Conservation (phyloP, 129 eudicot genomes). For the Silybum marianum region DNA sequence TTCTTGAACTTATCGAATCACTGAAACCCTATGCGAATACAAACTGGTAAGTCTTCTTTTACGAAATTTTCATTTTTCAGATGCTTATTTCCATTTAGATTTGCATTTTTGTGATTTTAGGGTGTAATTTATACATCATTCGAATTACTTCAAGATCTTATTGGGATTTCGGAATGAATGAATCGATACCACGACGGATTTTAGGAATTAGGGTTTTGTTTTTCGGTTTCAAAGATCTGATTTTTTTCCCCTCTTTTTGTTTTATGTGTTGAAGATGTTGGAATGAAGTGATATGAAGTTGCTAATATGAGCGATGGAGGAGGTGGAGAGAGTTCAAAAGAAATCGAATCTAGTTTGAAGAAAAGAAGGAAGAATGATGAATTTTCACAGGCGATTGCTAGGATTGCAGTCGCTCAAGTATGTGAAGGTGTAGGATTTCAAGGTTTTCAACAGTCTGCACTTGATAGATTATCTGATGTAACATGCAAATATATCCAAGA, state of each 20-base stretch:
- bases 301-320: conserved; percentile 89
- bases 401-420: conserved; percentile 74
- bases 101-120: neutral
- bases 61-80: neutral
- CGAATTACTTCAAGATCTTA: neutral
- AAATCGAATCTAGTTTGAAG: conserved; percentile 28
- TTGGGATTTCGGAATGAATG: neutral
- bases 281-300: conserved; percentile 67
- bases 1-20: conserved; percentile 15
- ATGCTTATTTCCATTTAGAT: conserved; percentile 10
- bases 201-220: conserved; percentile 33
- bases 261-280: conserved; percentile 17
- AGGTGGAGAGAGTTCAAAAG: conserved; percentile 61
- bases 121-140: neutral
- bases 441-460: conserved; percentile 78
- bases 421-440: conserved; percentile 87
- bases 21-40: conserved; percentile 21
- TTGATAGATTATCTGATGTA: conserved; percentile 65
- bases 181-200: neutral
- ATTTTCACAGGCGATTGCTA: conserved; percentile 58
- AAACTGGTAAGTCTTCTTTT: conserved; percentile 32
- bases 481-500: conserved; percentile 62
- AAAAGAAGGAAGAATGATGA: conserved; percentile 47
- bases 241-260: neutral
- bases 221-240: conserved; percentile 9